These are phyloP conservation scores for Dictyostelium citrinum DNA, from an alignment of 78 protist species.

Conservation along the genomic window DNA sequence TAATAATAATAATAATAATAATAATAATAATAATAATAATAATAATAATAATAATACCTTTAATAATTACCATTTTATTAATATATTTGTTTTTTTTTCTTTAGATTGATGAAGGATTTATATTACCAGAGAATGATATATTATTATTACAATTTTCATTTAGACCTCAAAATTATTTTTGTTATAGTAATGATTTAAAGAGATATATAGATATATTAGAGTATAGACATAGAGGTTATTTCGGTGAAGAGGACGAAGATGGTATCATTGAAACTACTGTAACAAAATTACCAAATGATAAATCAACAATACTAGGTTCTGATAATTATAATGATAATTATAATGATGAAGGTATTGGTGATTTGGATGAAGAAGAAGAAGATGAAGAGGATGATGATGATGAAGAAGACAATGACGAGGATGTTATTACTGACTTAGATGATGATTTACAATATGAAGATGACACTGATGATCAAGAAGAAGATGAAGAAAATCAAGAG, in stretches of 20 bases:
- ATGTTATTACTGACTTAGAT: background rate
- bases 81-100: too few relatives aligned
- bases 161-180: constrained; percentile 39
- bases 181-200: constrained; percentile 26
- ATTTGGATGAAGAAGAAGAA: background rate
- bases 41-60: background rate
- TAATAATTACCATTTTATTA: too few relatives aligned
- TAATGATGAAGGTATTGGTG: constrained; percentile 32
- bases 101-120: constrained; percentile 58
- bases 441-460: background rate
- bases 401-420: constrained; percentile 12
- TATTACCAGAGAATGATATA: constrained; percentile 42
- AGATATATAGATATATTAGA: constrained; percentile 45
- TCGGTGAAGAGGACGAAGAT: background rate
- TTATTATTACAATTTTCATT: constrained; percentile 58
- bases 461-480: background rate
- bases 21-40: background rate
- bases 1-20: too few relatives aligned
- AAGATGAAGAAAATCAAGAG: constrained; percentile 6
- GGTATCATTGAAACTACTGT: constrained; percentile 5
- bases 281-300: background rate
- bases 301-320: background rate
- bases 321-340: constrained; percentile 3
- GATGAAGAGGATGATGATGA: constrained; percentile 17
- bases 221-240: background rate